Evolutionary conservation across 1,284 basidiomycete genomes (phyloP).

Genomic region (Thecaphora thlaspeos): DNA sequence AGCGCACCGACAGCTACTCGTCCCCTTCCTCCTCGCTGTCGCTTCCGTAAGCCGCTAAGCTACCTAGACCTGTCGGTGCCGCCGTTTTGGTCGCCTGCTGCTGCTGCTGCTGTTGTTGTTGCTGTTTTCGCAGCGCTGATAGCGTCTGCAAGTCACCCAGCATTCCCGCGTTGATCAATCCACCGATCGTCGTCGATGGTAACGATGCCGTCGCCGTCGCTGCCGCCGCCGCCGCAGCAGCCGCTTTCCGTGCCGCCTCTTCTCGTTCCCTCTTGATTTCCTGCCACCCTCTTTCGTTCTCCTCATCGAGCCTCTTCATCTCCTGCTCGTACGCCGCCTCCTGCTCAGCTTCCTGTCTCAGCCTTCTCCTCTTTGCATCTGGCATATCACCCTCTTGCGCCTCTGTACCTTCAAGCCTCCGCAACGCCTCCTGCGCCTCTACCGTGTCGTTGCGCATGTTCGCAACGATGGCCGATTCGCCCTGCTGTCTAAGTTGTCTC

Average conservation of each 20-base stretch:
- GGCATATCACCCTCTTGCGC: constrained; percentile 11
- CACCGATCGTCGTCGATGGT: background rate
- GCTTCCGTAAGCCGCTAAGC: constrained; percentile 49
- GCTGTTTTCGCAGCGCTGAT: constrained; percentile 13
- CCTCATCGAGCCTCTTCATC: constrained; percentile 43
- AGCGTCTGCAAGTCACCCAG: constrained; percentile 34
- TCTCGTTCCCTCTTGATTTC: constrained; percentile 30
- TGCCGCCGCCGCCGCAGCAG: constrained; percentile 2
- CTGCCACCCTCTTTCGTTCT: constrained; percentile 49
- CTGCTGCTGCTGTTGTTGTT: constrained; percentile 6
- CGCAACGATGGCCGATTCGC: constrained; percentile 39
- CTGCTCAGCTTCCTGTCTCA: constrained; percentile 13
- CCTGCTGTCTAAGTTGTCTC: constrained; percentile 33
- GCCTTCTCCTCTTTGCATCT: constrained; percentile 34
- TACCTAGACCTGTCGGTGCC: constrained; percentile 24
- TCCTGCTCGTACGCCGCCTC: constrained; percentile 35
- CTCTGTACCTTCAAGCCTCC: constrained; percentile 27
- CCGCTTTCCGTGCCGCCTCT: constrained; percentile 13
- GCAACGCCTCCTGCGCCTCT: constrained; percentile 35
- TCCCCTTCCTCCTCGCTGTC: constrained; percentile 36
- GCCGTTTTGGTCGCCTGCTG: constrained; percentile 4
- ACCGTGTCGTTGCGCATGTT: constrained; percentile 36
- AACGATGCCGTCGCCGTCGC: constrained; percentile 1
- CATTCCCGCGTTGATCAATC: constrained; percentile 35
- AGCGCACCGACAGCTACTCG: no score